Evolutionary conservation across 768 basidiomycete genomes (phyloP).

Genomic region (Tricholoma hemisulphureum): DNA sequence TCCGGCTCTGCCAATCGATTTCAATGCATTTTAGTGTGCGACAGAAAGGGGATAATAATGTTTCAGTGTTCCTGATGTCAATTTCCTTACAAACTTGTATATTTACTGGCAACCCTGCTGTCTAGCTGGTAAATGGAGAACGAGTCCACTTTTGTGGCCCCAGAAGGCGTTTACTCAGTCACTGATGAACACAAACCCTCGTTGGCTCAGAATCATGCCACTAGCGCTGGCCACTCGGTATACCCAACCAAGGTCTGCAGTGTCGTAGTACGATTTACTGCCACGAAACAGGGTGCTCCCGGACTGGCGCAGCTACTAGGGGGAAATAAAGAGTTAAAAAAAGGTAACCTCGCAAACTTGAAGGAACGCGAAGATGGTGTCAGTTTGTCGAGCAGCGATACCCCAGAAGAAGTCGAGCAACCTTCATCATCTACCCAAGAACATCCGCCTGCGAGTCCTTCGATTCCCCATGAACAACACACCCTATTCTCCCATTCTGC

Average conservation of each 20-base stretch:
- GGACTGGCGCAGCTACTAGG: slow-evolving; percentile 69
- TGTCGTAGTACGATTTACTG: slow-evolving; percentile 61
- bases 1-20: slow-evolving; percentile 32
- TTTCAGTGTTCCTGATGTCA: not conserved
- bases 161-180: slow-evolving; percentile 86
- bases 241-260: slow-evolving; percentile 66
- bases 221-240: slow-evolving; percentile 34
- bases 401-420: slow-evolving; percentile 57
- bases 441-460: slow-evolving; percentile 32
- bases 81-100: not conserved
- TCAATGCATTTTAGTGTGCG: slow-evolving; percentile 16
- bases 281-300: slow-evolving; percentile 53
- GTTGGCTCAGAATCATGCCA: slow-evolving; percentile 30
- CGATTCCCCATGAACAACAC: slow-evolving; percentile 44
- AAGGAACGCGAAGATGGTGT: slow-evolving; percentile 64
- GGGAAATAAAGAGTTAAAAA: slow-evolving; percentile 64
- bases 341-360: slow-evolving; percentile 41
- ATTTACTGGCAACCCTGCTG: slow-evolving; percentile 2
- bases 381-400: slow-evolving; percentile 82
- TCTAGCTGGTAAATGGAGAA: slow-evolving; percentile 61
- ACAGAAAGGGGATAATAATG: not conserved
- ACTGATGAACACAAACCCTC: slow-evolving; percentile 82
- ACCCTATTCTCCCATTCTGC: slow-evolving; percentile 59
- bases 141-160: slow-evolving; percentile 82
- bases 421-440: slow-evolving; percentile 42